Evolutionary conservation across 495 filamentous ascomycete species (phyloP), one percentile per base, ranked within the genome.

Genomic region (Talaromyces stipitatus): DNA sequence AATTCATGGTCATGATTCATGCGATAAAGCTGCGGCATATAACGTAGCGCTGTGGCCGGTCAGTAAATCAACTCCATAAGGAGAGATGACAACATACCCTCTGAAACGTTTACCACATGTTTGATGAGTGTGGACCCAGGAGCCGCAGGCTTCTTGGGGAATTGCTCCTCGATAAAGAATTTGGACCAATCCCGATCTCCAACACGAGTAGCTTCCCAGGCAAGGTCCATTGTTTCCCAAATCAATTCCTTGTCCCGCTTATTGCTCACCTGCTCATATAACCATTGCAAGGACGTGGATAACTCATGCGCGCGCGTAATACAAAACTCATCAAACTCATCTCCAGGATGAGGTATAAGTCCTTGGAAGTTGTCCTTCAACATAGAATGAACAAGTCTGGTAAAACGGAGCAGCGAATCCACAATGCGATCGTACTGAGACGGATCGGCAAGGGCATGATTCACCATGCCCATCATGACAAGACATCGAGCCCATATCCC

Each of bases 401-500:
- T 62, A 50, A 74, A 75, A 1, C 55, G 48, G 38, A 73, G 59
- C 57, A 77, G 58, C 0, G 71, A 64, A 46, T 67, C 56, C 3
- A 75, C 61, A 30, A 74, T 65, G 9, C 61, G 64, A 2, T 55
- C 54, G 54, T 55, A 55, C 54, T 55, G 54, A 46, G 60, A 58
- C 9, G 64, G 24, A 52, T 75, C 66, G 5, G 70, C 72, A 26
- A 75, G 71, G 7, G 67, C 66, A 18, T 77, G 69, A 53, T 78
- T 71, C 2, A 72, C 79, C 29, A 82, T 57, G 14, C 80, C 81
- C 20, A 85, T 68, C 50, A 79, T 72, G 4, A 84, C 64, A 27
- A 78, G 71, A 56, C 71, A 80, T 24, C 81, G 71, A 6, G 72
- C 82, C 83, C 81, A 84, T 50, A 85, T 66, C n/a, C 77, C 72